These are phyloP conservation scores for Cadophora sp. DNA, from an alignment of 2,329 filamentous ascomycete genomes.

Conservation along the genomic window DNA sequence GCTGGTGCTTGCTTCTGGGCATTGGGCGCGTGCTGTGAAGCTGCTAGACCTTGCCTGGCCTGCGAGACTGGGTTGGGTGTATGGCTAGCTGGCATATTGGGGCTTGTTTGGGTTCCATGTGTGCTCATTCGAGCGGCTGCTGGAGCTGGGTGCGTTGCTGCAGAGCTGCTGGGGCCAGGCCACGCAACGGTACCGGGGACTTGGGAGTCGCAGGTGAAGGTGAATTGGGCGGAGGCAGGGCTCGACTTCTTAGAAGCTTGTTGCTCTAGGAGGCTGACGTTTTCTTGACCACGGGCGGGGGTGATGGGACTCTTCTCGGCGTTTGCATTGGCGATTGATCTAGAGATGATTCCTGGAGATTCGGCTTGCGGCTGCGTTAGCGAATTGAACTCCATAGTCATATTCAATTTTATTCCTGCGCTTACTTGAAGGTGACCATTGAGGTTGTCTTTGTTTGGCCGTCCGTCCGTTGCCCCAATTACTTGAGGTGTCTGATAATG, in stretches of 20 bases:
- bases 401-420: constrained; percentile 21
- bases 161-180: constrained; percentile 58
- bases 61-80: constrained; percentile 32
- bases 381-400: constrained; percentile 40
- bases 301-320: constrained; percentile 73
- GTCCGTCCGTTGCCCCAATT: constrained; percentile 46
- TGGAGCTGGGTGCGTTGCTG: constrained; percentile 38
- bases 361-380: constrained; percentile 53
- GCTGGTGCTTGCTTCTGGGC: constrained; percentile 48
- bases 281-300: constrained; percentile 72
- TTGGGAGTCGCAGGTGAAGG: constrained; percentile 93
- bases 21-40: constrained; percentile 48
- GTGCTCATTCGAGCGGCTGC: constrained; percentile 39
- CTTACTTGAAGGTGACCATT: constrained; percentile 44
- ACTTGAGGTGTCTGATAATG: constrained; percentile 59
- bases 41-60: constrained; percentile 38
- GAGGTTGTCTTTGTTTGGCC: constrained; percentile 44
- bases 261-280: constrained; percentile 78
- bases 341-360: constrained; percentile 82
- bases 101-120: constrained; percentile 46
- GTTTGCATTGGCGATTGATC: constrained; percentile 89
- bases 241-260: constrained; percentile 65
- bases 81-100: constrained; percentile 35
- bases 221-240: constrained; percentile 86
- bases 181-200: constrained; percentile 80